phyloP scores from a whole-genome alignment of 2,329 filamentous ascomycete genomes.

The Hypomyces perniciosus region DNA sequence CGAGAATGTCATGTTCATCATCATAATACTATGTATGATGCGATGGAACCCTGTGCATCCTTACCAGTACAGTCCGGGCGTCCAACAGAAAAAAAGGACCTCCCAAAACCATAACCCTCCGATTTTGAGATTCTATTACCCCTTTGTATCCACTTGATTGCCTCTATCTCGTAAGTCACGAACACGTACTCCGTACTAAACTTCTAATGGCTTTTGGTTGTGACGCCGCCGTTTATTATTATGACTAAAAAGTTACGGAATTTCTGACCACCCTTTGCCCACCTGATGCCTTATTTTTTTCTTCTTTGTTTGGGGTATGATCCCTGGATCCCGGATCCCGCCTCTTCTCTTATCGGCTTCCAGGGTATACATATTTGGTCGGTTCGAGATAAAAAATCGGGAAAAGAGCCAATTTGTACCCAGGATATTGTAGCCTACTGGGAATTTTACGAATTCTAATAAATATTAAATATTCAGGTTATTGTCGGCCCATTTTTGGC shows the following conservation, averaged over 20 bases:
- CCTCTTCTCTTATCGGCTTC: neutral
- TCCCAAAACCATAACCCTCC: neutral
- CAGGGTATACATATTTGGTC: no score
- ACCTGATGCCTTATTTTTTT: neutral
- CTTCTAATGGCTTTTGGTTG: conserved; percentile 3
- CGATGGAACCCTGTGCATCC: no score
- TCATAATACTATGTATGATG: no score
- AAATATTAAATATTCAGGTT: no score
- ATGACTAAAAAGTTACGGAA: conserved; percentile 12
- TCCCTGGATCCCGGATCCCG: neutral
- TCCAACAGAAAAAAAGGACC: no score
- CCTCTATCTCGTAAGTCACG: conserved; percentile 16
- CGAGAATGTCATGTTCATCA: no score
- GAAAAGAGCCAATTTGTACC: no score
- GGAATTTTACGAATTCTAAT: no score
- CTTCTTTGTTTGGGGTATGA: neutral
- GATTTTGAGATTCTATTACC: conserved; percentile 12
- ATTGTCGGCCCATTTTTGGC: no score
- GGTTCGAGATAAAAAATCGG: no score
- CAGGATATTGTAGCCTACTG: no score
- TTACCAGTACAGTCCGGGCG: no score
- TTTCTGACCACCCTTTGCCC: neutral
- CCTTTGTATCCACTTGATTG: conserved; percentile 25
- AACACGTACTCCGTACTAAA: neutral
- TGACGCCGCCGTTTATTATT: conserved; percentile 5